Base-by-base conservation (phyloP, 495 filamentous ascomycete genomes). In the Geoglossum glabrum region DNA sequence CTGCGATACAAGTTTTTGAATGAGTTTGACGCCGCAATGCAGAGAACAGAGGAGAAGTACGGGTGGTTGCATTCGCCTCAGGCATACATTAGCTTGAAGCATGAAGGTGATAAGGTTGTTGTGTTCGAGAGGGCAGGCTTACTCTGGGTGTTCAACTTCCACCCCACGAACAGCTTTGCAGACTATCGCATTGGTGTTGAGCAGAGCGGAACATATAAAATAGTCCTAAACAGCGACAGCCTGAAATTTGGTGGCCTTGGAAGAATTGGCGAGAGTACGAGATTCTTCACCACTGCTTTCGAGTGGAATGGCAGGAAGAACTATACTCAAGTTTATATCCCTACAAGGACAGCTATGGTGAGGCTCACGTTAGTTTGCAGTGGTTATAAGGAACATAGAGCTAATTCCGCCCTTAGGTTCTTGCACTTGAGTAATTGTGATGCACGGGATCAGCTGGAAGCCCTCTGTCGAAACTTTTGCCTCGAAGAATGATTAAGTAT, bases 101-200 rank as follows among this genome's bases (percentile, higher is more conserved):
- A 98, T 70, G 89, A 98, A 67, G 73, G 65, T 40, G 92, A 98
- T 71, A 98, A 97, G 72, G 85, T 96, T 21, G 78, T 98, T 61
- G 90, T 93, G 54, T 98, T 97, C 68, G 92, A 98, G 72, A 80
- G 92, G 26, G 92, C 81, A 3, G 89, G 89, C 0, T 68, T 95
- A 45, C 72, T 98, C 33, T 98, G 86, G 78, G 79, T 95, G 62
- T 97, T 98, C 76, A 98, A 98, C 70, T 95, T 95, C 76, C 82
- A 96, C 66, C 83, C 86, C 5, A 78, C 78, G n/a, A 64, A 83
- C 46, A 94, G 87, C 74, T 98, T 83, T 67, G 80, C 87, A 19
- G 93, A 97, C 66, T 98, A 95, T 65, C 77, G 93, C 21, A 82
- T 97, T 58, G 92, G 92, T 0, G 77, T 98, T 51, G 86, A 97